These are phyloP conservation scores for Mortierella sp. DNA, from an alignment of 371 early-diverging fungal genomes.

Conservation along the genomic window DNA sequence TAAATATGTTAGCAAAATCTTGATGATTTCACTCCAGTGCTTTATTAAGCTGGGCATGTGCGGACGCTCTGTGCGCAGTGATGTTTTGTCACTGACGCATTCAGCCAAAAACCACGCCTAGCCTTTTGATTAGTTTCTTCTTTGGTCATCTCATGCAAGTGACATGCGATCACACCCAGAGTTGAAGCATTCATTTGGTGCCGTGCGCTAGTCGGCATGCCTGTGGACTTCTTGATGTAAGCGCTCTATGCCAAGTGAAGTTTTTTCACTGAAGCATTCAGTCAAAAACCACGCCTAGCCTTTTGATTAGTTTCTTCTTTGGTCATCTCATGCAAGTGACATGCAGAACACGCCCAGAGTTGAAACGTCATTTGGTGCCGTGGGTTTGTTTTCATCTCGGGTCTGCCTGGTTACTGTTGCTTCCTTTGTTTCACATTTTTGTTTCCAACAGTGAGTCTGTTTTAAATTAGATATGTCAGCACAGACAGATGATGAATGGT, in stretches of 20 bases:
- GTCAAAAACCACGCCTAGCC: conserved; percentile 22
- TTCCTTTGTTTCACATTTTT: background rate
- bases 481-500: background rate
- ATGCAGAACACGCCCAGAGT: conserved; percentile 17
- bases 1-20: too few relatives aligned
- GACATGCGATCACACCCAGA: conserved; percentile 15
- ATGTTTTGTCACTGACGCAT: conserved; percentile 25
- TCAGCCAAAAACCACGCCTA: conserved; percentile 24
- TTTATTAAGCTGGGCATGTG: too few relatives aligned
- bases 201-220: too few relatives aligned
- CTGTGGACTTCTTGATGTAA: background rate
- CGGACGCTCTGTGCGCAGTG: conserved; percentile 31
- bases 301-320: conserved; percentile 24
- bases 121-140: conserved; percentile 20
- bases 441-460: background rate
- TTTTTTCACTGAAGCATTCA: conserved; percentile 24
- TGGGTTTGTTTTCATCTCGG: conserved; percentile 26
- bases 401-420: too few relatives aligned
- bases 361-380: conserved; percentile 13
- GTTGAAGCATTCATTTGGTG: conserved; percentile 13
- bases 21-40: too few relatives aligned
- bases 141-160: conserved; percentile 27
- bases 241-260: conserved; percentile 27
- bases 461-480: conserved; percentile 4
- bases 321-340: conserved; percentile 25